Conservation (phyloP, 2,329 filamentous ascomycete genomes). For the Stachybotrys chartarum region DNA sequence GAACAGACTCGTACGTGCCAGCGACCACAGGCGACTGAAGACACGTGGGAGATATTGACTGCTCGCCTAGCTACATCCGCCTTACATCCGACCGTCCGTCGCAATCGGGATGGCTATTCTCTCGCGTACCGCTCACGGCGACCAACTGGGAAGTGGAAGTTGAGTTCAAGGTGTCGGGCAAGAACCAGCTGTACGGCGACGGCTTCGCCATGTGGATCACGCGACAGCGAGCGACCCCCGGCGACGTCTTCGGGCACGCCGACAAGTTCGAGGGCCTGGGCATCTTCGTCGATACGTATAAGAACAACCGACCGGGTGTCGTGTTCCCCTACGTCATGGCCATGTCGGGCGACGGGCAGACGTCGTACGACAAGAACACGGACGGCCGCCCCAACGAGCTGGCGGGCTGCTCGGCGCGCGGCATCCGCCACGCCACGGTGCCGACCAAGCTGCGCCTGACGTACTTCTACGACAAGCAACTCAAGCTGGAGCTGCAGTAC, state of each 20-base stretch:
- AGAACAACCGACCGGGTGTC: slow-evolving; percentile 94
- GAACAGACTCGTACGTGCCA: slow-evolving; percentile 54
- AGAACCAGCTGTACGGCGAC: slow-evolving; percentile 86
- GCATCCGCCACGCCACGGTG: slow-evolving; percentile 71
- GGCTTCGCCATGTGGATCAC: slow-evolving; percentile 98
- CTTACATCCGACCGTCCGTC: slow-evolving; percentile 86
- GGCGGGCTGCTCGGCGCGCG: slow-evolving; percentile 89
- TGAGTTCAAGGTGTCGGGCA: slow-evolving; percentile 89
- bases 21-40: neutral
- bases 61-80: slow-evolving; percentile 67
- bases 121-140: slow-evolving; percentile 85
- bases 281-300: slow-evolving; percentile 97
- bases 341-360: slow-evolving; percentile 91
- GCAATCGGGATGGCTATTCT: slow-evolving; percentile 90
- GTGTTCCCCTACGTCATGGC: slow-evolving; percentile 98
- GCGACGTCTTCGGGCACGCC: slow-evolving; percentile 78
- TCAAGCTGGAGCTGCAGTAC: slow-evolving; percentile 90
- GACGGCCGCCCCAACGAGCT: slow-evolving; percentile 92
- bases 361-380: slow-evolving; percentile 82
- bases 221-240: slow-evolving; percentile 75
- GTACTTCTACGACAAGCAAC: slow-evolving; percentile 92
- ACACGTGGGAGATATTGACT: neutral
- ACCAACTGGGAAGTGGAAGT: slow-evolving; percentile 99
- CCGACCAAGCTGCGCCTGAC: slow-evolving; percentile 84
- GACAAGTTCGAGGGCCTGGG: slow-evolving; percentile 92